Conservation (phyloP, 495 filamentous ascomycete genomes). For the Aspergillus biplanus region DNA sequence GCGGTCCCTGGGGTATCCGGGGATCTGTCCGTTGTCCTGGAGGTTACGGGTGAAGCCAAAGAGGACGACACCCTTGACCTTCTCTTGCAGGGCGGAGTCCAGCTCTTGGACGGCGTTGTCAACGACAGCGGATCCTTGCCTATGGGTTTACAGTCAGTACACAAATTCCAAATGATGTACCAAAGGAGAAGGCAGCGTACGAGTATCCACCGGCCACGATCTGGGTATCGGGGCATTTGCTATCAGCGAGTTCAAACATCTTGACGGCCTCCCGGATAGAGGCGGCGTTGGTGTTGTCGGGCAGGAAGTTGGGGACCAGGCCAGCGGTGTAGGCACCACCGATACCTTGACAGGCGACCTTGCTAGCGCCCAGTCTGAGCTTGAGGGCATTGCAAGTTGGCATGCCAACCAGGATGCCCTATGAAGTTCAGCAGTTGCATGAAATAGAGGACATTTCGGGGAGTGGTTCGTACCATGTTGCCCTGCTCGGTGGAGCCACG, state of each 20-base stretch:
- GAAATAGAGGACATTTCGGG: neutral
- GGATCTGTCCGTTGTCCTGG: conserved; percentile 49
- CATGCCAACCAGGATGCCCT: conserved; percentile 47
- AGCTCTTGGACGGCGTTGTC: conserved; percentile 50
- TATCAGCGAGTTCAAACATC: conserved; percentile 37
- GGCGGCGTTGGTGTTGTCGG: conserved; percentile 30
- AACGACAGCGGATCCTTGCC: conserved; percentile 58
- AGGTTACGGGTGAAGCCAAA: conserved; percentile 61
- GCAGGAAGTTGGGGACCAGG: conserved; percentile 27
- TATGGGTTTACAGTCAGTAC: conserved; percentile 19
- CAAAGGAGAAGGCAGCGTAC: conserved; percentile 15
- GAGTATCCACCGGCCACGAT: conserved; percentile 59
- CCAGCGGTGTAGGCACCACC: conserved; percentile 34
- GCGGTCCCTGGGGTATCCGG: conserved; percentile 45
- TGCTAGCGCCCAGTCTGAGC: conserved; percentile 27
- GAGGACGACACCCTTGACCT: conserved; percentile 53
- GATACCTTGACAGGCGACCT: conserved; percentile 39
- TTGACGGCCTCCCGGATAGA: conserved; percentile 42
- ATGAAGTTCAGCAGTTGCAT: neutral
- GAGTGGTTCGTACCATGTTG: conserved; percentile 47
- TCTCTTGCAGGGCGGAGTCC: conserved; percentile 36
- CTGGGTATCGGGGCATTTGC: conserved; percentile 55
- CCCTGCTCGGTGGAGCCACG: conserved; percentile 52
- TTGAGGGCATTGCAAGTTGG: conserved; percentile 39
- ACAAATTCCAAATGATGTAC: neutral